A percentile compares a stretch with the other conserved stretches of the same genome.
Conservation (phyloP, 2,329 filamentous ascomycete species). For the Magnaporthiopsis rhizophila region DNA sequence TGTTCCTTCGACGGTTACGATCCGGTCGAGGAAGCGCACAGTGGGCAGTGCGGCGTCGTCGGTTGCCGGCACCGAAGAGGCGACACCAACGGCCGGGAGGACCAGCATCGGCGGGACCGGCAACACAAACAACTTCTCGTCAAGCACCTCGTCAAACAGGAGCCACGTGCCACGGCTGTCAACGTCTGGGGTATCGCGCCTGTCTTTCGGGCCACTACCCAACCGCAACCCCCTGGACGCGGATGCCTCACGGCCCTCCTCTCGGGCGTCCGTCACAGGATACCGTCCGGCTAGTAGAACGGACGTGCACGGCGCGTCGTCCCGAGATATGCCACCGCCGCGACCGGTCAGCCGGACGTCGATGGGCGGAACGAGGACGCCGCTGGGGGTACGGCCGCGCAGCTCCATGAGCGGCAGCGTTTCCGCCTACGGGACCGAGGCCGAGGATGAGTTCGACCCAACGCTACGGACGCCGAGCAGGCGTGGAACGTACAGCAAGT, state of each 20-base stretch:
- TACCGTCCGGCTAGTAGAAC: conserved; percentile 46
- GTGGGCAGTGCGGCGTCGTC: conserved; percentile 47
- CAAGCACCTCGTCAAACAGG: conserved; percentile 17
- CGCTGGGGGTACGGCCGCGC: conserved; percentile 56
- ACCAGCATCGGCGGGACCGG: conserved; percentile 17
- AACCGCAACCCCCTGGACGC: conserved; percentile 41
- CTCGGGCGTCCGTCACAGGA: conserved; percentile 56
- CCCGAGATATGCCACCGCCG: conserved; percentile 38
- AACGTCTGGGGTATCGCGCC: conserved; percentile 52
- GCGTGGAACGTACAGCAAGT: conserved; percentile 43
- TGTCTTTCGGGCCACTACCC: conserved; percentile 56
- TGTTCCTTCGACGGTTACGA: conserved; percentile 50
- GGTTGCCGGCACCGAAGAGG: conserved; percentile 39
- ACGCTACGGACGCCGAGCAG: conserved; percentile 45
- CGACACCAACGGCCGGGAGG: conserved; percentile 34
- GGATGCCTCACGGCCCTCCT: conserved; percentile 60
- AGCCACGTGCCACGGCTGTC: conserved; percentile 53
- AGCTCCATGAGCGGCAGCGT: conserved; percentile 62
- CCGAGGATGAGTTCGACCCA: conserved; percentile 33
- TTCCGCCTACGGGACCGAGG: conserved; percentile 43
- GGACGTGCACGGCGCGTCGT: conserved; percentile 24
- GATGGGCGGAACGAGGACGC: conserved; percentile 62
- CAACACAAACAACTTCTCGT: conserved; percentile 5
- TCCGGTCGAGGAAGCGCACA: conserved; percentile 63
- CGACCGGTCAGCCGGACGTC: conserved; percentile 57